Base-by-base conservation (phyloP, 805 yeast genomes). In the Starmerella asiatica region DNA sequence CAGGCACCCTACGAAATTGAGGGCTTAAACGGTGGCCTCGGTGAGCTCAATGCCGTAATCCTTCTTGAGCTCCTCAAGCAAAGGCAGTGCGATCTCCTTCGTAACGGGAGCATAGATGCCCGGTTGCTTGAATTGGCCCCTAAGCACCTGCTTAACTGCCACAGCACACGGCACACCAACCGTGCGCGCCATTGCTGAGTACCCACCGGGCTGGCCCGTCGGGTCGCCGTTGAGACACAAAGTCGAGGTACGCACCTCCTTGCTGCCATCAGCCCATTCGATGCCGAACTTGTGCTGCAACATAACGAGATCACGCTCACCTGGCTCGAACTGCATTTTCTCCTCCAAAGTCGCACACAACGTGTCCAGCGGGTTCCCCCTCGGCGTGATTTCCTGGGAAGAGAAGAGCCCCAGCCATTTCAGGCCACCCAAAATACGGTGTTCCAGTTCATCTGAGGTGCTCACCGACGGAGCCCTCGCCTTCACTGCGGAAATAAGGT, bases 141-240 rank as follows among this genome's bases (percentile, higher is more conserved):
- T 75, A 55, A 91, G 71, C 47, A 91, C 80, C 63, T 81, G 79
- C 65, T 75, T 75, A 44, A 80, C 70, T 23, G 97, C 98, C 60
- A 91, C 93, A 40, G 95, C 95, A 67, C 94, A 88, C 51, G 98
- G 98, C 48, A 85, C 88, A 69, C 98, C 98, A 40, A 91, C 98
- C 49, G 83, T 74, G 61, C 88, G 86, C 51, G 98, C 98, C 98
- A 91, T 91, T 27, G 97, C 86, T 30, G 94, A 79, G 76, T 88
- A 91, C 40, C 91, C 88, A 45, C 86, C 84, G 40, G 70, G 68
- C 46, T 73, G 67, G 43, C 56, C 56, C 21, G 55, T 51, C 54
- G 79, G 79, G 52, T 72, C 76, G 68, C 98, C 98, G 64, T 82
- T 83, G 63, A 85, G 94, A 28, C 86, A 88, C 58, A 91, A 69